A percentile compares a stretch with the other conserved stretches of the same genome.
These are phyloP conservation scores for Pseudozyma sp. DNA, from an alignment of 1,284 basidiomycete species.

Conservation along the genomic window DNA sequence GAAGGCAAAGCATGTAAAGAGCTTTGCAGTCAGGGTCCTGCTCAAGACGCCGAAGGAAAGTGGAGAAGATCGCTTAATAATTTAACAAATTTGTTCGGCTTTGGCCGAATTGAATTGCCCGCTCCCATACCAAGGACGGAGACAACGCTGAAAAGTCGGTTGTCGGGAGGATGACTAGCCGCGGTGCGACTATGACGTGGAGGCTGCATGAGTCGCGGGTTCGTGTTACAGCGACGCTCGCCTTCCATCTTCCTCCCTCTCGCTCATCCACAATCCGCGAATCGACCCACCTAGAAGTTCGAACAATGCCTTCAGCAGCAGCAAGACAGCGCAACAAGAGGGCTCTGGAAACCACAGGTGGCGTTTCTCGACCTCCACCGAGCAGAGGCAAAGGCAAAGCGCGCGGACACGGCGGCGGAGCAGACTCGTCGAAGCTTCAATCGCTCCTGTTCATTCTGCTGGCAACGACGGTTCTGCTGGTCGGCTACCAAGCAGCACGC, in stretches of 20 bases:
- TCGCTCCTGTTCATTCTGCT: constrained; percentile 39
- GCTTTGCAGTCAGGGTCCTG: constrained; percentile 3
- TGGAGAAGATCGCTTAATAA: background rate
- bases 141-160: too few relatives aligned
- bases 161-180: constrained; percentile 1
- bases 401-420: background rate
- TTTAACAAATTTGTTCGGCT: too few relatives aligned
- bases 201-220: constrained; percentile 3
- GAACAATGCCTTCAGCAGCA: constrained; percentile 32
- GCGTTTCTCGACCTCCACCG: constrained; percentile 19
- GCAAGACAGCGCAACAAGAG: constrained; percentile 52
- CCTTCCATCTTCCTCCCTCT: background rate
- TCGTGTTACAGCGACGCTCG: too few relatives aligned
- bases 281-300: background rate
- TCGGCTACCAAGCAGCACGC: constrained; percentile 37
- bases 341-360: constrained; percentile 32
- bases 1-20: background rate
- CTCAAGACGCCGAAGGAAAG: constrained; percentile 2
- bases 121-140: too few relatives aligned
- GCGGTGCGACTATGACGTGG: constrained; percentile 32
- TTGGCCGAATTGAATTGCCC: too few relatives aligned
- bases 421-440: constrained; percentile 26
- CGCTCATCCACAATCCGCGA: background rate
- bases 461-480: constrained; percentile 29
- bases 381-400: constrained; percentile 19